Evolutionary conservation across 2,329 filamentous ascomycete species (phyloP).

Genomic region (Ascochyta rabiei): DNA sequence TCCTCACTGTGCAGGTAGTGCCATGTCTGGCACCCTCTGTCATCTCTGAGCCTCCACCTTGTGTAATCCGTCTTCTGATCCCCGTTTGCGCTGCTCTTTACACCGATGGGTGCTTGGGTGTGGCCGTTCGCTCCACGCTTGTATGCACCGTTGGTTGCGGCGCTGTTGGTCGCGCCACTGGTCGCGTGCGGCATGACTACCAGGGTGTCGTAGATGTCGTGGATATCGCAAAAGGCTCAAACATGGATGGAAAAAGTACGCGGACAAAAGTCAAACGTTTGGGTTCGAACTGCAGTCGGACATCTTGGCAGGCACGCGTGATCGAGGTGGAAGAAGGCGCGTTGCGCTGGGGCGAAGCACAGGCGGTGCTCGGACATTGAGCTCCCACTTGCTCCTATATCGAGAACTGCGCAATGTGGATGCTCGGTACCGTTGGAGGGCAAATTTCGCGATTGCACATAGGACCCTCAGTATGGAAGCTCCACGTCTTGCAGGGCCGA

Average conservation of each 20-base stretch:
- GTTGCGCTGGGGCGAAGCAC: conserved; percentile 7
- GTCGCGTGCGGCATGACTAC: conserved; percentile 25
- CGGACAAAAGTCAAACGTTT: conserved; percentile 9
- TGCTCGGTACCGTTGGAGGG: conserved; percentile 2
- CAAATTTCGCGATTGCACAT: background rate
- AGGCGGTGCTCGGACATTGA: conserved; percentile 7
- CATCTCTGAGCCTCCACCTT: conserved; percentile 83
- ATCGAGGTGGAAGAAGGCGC: conserved; percentile 1
- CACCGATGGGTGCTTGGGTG: conserved; percentile 20
- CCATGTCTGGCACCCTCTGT: conserved; percentile 89
- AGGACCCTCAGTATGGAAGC: background rate
- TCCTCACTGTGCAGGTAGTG: conserved; percentile 81
- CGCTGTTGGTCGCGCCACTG: conserved; percentile 34
- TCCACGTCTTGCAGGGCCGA: no score
- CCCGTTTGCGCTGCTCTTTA: conserved; percentile 17
- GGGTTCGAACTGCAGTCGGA: conserved; percentile 10
- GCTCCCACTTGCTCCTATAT: background rate
- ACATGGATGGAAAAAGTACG: conserved; percentile 3
- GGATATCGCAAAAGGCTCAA: background rate
- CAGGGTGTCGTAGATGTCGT: conserved; percentile 2
- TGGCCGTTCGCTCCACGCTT: conserved; percentile 22
- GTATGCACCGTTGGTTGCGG: background rate
- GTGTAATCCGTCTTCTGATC: conserved; percentile 72
- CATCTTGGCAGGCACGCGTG: conserved; percentile 29
- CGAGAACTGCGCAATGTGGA: background rate